Conservation (phyloP, 371 early-diverging fungal species). For the Rhizopus stolonifer region DNA sequence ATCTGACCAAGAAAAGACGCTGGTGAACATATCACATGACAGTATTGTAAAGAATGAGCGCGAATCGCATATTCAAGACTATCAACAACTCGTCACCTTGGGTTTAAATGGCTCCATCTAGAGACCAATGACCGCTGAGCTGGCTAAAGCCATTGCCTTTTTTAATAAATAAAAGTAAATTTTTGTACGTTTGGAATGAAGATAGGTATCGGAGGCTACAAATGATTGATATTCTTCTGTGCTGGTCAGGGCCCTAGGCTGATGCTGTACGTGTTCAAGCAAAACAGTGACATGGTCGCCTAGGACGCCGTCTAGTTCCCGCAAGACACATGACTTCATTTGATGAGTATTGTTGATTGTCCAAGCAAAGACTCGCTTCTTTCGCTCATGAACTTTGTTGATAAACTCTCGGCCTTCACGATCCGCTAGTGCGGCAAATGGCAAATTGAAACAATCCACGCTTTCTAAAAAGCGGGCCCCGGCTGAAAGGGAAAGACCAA, state of each 20-base stretch:
- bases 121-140: too few relatives aligned
- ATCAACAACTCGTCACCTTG: background rate
- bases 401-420: too few relatives aligned
- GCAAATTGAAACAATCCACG: too few relatives aligned
- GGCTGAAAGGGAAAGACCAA: slow-evolving; percentile 52
- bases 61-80: slow-evolving; percentile 4
- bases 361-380: too few relatives aligned
- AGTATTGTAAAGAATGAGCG: slow-evolving; percentile 13
- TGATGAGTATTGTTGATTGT: too few relatives aligned
- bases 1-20: background rate
- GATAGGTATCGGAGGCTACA: slow-evolving; percentile 18
- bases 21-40: slow-evolving; percentile 3
- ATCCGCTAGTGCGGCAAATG: too few relatives aligned
- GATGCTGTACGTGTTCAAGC: too few relatives aligned
- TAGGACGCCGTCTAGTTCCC: too few relatives aligned
- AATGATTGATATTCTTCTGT: slow-evolving; percentile 19
- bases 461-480: slow-evolving; percentile 8
- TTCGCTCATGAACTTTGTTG: too few relatives aligned
- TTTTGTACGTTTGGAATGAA: slow-evolving; percentile 10
- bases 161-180: slow-evolving; percentile 20
- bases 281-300: slow-evolving; percentile 11
- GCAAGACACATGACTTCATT: too few relatives aligned
- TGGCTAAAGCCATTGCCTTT: slow-evolving; percentile 15
- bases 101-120: background rate
- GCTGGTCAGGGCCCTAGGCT: slow-evolving; percentile 9